These are phyloP conservation scores for Gautieria morchelliformis DNA, from an alignment of 768 basidiomycete species.

Conservation along the genomic window DNA sequence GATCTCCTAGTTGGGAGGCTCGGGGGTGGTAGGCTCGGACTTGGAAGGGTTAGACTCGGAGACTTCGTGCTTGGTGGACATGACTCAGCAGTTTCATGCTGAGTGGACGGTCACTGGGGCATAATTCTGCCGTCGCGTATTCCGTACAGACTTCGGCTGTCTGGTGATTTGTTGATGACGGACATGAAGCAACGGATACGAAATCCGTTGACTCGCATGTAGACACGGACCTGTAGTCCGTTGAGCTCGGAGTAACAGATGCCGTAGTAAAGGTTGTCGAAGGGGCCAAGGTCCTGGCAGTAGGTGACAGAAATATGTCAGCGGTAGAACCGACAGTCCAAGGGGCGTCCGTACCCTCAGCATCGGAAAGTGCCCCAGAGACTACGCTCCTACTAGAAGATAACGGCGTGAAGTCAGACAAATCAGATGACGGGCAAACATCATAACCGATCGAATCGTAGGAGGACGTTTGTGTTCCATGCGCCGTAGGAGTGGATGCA, in stretches of 20 bases:
- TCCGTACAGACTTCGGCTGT: conserved; percentile 32
- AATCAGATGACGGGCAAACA: conserved; percentile 4
- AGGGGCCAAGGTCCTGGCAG: conserved; percentile 16
- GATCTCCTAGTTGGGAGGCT: neutral
- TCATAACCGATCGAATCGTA: conserved; percentile 9
- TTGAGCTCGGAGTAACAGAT: conserved; percentile 24
- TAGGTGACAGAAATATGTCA: conserved; percentile 4
- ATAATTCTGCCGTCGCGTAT: conserved; percentile 9
- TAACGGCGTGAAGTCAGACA: conserved; percentile 7
- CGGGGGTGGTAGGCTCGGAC: no score
- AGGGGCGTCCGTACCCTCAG: neutral
- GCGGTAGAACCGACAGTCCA: neutral
- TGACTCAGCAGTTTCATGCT: conserved; percentile 43
- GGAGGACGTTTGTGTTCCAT: neutral
- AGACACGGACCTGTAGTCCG: conserved; percentile 30
- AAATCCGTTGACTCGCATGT: conserved; percentile 35
- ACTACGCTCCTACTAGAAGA: neutral
- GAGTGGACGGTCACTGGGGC: conserved; percentile 26
- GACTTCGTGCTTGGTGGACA: conserved; percentile 14
- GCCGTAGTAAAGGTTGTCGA: conserved; percentile 16
- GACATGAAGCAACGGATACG: conserved; percentile 6
- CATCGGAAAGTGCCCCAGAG: neutral
- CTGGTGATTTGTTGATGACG: conserved; percentile 30
- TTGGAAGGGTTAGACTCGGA: neutral
- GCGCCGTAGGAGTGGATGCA: neutral